Base-by-base conservation (phyloP, 345 rosid species). In the Euphorbia pulcherrima region DNA sequence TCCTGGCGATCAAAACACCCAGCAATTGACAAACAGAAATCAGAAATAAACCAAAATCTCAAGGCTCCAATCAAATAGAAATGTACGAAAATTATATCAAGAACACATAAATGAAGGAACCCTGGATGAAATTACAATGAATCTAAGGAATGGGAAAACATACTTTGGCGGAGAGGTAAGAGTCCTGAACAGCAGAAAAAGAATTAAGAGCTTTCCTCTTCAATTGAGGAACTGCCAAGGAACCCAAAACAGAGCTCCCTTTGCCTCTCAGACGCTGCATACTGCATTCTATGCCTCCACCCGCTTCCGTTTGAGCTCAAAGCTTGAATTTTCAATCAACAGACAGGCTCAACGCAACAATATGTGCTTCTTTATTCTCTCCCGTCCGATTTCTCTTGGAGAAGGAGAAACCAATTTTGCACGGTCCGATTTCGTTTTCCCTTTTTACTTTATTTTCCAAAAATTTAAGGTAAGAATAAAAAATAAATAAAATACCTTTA, bases 121-220 rank as follows among this genome's bases (percentile, higher is more conserved):
- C 37, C 2, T 29, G 23, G 4, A 21, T 23, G 48, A 41, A 62
- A 62, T 7, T 33, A n/a, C 56, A 41, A 59, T 17, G 17, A 23
- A 59, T 20, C 26, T n/a, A 46, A 48, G 37, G 30, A 29, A 20
- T 28, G 17, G 35, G 10, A 18, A 18, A 30, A 18, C 18, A 26
- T 54, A 84, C 98, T 89, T 86, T 93, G 71, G 96, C 85, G 52
- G 97, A 89, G 73, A 83, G 80, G 78, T 66, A 91, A 1, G 96
- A 86, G 69, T 94, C 97, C 47, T 91, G 92, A 58, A 89, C 75
- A 56, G 97, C 92, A 63, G 77, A 83, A 88, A 85, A 77, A 65
- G 97, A 86, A 72, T 85, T 87, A 37, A 75, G 78, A 74, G 88
- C 86, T 74, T 87, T 89, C 79, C 69, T 82, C 91, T 83, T 94